These are phyloP conservation scores for Colletotrichum truncatum DNA, from an alignment of 2,329 filamentous ascomycete species.

Conservation along the genomic window DNA sequence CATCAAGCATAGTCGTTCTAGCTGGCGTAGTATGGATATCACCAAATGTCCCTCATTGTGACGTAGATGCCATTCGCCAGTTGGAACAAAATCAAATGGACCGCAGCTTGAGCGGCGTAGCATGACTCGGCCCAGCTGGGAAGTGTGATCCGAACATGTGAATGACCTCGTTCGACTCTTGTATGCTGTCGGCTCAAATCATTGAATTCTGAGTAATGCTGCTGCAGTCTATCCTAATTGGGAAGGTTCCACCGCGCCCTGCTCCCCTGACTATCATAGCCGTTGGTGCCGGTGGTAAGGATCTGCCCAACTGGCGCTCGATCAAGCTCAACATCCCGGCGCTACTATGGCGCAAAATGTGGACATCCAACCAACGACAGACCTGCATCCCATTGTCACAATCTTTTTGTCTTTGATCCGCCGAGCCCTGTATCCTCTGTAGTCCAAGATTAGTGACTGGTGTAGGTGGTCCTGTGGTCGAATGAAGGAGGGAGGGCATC, in stretches of 20 bases:
- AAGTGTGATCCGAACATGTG: conserved; percentile 1
- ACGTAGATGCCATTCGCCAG: neutral
- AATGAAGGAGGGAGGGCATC: neutral
- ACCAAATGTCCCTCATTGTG: neutral
- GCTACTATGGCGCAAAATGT: conserved; percentile 20
- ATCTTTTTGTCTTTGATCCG: neutral
- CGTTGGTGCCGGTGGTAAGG: conserved; percentile 13
- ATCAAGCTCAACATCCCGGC: conserved; percentile 20
- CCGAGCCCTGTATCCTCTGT: neutral
- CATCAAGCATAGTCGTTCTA: neutral
- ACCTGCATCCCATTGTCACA: conserved; percentile 1
- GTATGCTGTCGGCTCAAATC: neutral
- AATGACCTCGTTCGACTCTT: neutral
- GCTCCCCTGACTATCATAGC: conserved; percentile 12
- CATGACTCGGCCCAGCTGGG: neutral
- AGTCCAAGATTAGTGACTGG: neutral
- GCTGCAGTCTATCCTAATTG: neutral
- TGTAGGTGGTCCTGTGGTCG: neutral
- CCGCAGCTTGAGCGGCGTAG: neutral
- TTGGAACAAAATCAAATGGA: neutral
- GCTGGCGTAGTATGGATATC: neutral
- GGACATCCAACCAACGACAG: conserved; percentile 1
- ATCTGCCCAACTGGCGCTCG: conserved; percentile 24
- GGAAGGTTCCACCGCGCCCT: conserved; percentile 1
- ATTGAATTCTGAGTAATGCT: neutral